These are phyloP conservation scores for Microascus cirrosus DNA, from an alignment of 2,329 filamentous ascomycete species.

Conservation along the genomic window DNA sequence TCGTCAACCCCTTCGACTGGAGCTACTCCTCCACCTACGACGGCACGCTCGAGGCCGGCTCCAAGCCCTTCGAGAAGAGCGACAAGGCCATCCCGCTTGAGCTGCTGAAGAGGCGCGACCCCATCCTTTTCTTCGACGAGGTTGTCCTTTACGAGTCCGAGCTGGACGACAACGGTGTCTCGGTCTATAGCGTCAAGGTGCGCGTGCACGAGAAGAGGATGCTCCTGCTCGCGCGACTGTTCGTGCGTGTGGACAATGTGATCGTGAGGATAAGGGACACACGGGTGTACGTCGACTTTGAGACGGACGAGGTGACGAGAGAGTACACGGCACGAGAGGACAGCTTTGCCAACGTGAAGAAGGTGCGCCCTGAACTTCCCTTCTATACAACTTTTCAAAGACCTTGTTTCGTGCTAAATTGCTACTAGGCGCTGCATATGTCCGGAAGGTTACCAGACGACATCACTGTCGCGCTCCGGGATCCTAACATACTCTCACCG, in stretches of 20 bases:
- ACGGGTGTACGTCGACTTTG: constrained; percentile 84
- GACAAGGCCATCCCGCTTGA: constrained; percentile 62
- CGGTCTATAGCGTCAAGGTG: constrained; percentile 80
- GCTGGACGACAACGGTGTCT: constrained; percentile 93
- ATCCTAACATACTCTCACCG: constrained; percentile 64
- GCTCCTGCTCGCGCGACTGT: constrained; percentile 74
- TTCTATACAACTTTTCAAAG: not conserved
- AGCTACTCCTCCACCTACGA: constrained; percentile 86
- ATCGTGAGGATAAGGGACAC: constrained; percentile 82
- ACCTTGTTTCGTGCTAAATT: not conserved
- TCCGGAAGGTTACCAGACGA: constrained; percentile 53
- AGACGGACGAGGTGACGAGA: constrained; percentile 63
- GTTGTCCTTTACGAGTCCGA: constrained; percentile 96
- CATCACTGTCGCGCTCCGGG: constrained; percentile 63
- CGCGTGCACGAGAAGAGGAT: constrained; percentile 85
- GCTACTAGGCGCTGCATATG: constrained; percentile 31
- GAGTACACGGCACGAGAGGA: constrained; percentile 89
- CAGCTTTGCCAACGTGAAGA: constrained; percentile 63
- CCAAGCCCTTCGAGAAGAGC: constrained; percentile 14
- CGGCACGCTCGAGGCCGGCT: constrained; percentile 46
- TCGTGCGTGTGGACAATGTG: constrained; percentile 88
- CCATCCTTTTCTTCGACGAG: constrained; percentile 93
- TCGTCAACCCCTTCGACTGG: constrained; percentile 97
- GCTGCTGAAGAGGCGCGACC: constrained; percentile 77
- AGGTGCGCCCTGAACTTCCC: constrained; percentile 35